Evolutionary conservation across 208 protist species (phyloP).

Genomic region (Lotmaria passim): DNA sequence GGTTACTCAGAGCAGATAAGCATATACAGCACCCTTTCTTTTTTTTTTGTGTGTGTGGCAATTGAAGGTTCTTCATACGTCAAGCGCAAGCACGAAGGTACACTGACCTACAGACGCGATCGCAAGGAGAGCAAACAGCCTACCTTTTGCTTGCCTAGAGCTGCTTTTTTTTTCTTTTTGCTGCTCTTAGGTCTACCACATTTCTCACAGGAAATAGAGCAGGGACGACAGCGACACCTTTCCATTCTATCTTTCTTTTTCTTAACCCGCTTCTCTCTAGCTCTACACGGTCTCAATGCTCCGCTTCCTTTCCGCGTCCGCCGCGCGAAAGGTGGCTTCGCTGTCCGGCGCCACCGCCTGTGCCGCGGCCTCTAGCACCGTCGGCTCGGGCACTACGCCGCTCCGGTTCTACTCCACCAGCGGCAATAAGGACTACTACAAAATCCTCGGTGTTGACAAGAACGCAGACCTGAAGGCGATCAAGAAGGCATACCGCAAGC

Average conservation of each 20-base stretch:
- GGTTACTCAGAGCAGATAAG: too few species aligned
- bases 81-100: too few species aligned
- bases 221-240: too few species aligned
- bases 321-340: conserved; percentile 9
- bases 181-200: not conserved
- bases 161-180: not conserved
- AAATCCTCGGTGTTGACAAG: conserved; percentile 78
- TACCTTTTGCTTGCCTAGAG: not conserved
- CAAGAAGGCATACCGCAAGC: conserved; percentile 93
- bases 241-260: not conserved
- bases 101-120: not conserved
- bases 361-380: conserved; percentile 15
- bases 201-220: too few species aligned
- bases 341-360: not conserved
- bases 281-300: conserved; percentile 11
- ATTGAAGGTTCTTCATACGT: too few species aligned
- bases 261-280: not conserved
- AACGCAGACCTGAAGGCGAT: conserved; percentile 73
- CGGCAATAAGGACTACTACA: conserved; percentile 89
- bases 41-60: too few species aligned
- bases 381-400: conserved; percentile 17
- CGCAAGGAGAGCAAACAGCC: not conserved
- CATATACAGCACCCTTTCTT: too few species aligned
- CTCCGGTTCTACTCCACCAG: conserved; percentile 52
- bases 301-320: conserved; percentile 22